A percentile compares a stretch with the other conserved stretches of the same genome.
Evolutionary conservation across 2,329 filamentous ascomycete genomes (phyloP).

Genomic region (Fusarium metavorans): DNA sequence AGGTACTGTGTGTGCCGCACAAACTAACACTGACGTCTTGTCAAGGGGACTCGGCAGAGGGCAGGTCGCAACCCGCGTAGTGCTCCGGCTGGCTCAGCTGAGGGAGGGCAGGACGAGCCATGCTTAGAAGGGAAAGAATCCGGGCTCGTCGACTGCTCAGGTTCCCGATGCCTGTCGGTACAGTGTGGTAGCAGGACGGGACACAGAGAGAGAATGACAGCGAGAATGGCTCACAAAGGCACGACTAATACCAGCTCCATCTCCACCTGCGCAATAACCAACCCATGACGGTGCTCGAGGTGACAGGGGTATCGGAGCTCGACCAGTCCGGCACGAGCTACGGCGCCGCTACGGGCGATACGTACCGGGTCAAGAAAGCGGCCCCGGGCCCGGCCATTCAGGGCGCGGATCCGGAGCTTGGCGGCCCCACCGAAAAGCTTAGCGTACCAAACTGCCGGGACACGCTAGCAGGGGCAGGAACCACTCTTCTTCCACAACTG

Average conservation of each 20-base stretch:
- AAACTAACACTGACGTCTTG: neutral
- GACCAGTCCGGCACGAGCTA: constrained; percentile 12
- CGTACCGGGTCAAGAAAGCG: constrained; percentile 30
- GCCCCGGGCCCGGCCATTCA: constrained; percentile 46
- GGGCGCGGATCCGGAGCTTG: constrained; percentile 32
- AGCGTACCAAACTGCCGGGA: constrained; percentile 53
- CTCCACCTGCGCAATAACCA: constrained; percentile 34
- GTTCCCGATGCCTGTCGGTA: constrained; percentile 15
- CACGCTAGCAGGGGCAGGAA: constrained; percentile 46
- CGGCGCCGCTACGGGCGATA: constrained; percentile 25
- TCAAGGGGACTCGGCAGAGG: neutral
- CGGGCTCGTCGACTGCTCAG: constrained; percentile 5
- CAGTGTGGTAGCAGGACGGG: constrained; percentile 9
- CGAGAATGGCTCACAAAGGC: constrained; percentile 16
- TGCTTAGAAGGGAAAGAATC: neutral
- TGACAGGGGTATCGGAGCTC: constrained; percentile 39
- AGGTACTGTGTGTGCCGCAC: neutral
- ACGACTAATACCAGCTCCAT: constrained; percentile 33
- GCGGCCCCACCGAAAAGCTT: constrained; percentile 33
- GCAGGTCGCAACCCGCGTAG: neutral
- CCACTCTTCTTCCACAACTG: constrained; percentile 15
- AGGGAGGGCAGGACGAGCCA: neutral
- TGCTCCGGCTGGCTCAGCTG: neutral
- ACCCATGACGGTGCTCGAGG: constrained; percentile 39
- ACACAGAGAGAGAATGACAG: neutral